These are phyloP conservation scores for Iris pallida DNA, from an alignment of 116 monocot species.

Conservation along the genomic window DNA sequence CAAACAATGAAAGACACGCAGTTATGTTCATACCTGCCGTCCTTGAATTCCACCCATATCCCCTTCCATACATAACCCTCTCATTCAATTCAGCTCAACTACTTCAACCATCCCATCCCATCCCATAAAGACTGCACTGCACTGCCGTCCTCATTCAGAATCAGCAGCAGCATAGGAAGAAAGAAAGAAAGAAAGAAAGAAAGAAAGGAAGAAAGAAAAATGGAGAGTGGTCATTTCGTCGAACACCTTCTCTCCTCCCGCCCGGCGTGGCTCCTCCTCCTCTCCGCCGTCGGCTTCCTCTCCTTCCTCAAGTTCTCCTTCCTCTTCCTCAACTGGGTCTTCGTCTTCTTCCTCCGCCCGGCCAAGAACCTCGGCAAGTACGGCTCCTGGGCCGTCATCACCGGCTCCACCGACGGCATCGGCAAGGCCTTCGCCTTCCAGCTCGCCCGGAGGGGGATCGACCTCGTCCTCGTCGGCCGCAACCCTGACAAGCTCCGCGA, in stretches of 20 bases:
- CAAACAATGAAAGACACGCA: no score
- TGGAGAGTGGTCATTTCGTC: conserved; percentile 17
- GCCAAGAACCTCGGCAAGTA: conserved; percentile 54
- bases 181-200: no score
- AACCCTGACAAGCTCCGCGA: conserved; percentile 58
- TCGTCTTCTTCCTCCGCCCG: conserved; percentile 65
- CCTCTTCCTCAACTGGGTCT: conserved; percentile 38
- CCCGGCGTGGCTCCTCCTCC: conserved; percentile 42
- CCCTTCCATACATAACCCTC: no score
- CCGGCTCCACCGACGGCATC: conserved; percentile 90
- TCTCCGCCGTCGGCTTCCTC: conserved; percentile 40
- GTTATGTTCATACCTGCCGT: no score
- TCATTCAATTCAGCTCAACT: no score
- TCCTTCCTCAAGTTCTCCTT: conserved; percentile 18
- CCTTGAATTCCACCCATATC: no score
- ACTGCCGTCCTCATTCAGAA: no score
- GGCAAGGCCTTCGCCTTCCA: conserved; percentile 70
- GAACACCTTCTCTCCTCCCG: conserved; percentile 16
- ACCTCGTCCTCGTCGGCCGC: conserved; percentile 75
- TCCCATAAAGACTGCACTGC: no score
- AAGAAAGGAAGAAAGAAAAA: not conserved
- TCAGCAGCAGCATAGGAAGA: no score
- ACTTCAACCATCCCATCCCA: no score
- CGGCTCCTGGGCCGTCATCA: conserved; percentile 87
- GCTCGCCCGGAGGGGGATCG: conserved; percentile 46